Percentiles rank a stretch among this genome's conserved stretches.
Evolutionary conservation across 1,284 basidiomycete species (phyloP).

Genomic region (Cryptococcus sp.): DNA sequence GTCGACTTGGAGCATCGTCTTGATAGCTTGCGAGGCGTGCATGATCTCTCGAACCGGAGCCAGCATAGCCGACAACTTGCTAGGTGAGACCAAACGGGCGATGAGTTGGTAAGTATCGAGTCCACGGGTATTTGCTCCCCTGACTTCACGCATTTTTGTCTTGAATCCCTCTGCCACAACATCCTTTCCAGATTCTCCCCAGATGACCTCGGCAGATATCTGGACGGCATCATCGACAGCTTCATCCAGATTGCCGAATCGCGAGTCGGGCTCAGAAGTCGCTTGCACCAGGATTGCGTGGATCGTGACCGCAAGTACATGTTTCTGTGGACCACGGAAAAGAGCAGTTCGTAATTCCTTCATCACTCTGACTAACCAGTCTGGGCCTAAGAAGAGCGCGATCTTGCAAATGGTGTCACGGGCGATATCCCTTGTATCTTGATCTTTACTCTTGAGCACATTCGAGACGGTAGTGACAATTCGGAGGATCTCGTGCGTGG

Average conservation of each 20-base stretch:
- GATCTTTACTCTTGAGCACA: constrained; percentile 84
- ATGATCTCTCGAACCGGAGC: constrained; percentile 79
- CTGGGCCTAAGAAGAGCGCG: constrained; percentile 66
- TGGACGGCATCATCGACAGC: constrained; percentile 74
- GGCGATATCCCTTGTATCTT: constrained; percentile 86
- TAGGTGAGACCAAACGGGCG: constrained; percentile 70
- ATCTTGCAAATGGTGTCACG: constrained; percentile 83
- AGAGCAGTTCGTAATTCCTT: constrained; percentile 79
- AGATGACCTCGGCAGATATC: constrained; percentile 86
- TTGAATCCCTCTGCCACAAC: constrained; percentile 85
- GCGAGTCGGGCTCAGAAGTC: constrained; percentile 56
- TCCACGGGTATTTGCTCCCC: constrained; percentile 69
- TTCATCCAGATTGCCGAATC: constrained; percentile 66
- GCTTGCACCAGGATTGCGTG: constrained; percentile 80
- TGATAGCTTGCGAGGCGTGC: constrained; percentile 75
- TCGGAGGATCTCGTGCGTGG: constrained; percentile 70
- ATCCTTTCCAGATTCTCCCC: constrained; percentile 90
- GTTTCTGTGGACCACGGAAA: constrained; percentile 86
- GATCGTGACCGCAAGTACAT: constrained; percentile 79
- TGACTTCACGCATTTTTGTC: constrained; percentile 89
- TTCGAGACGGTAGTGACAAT: constrained; percentile 82
- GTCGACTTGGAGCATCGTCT: constrained; percentile 80
- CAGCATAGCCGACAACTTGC: constrained; percentile 71
- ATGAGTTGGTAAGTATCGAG: constrained; percentile 78
- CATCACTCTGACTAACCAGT: constrained; percentile 68